A percentile compares a stretch with the other conserved stretches of the same genome.
phyloP scores from a whole-genome alignment of 1,139 yeast species.

The Suhomyces bribrorum region DNA sequence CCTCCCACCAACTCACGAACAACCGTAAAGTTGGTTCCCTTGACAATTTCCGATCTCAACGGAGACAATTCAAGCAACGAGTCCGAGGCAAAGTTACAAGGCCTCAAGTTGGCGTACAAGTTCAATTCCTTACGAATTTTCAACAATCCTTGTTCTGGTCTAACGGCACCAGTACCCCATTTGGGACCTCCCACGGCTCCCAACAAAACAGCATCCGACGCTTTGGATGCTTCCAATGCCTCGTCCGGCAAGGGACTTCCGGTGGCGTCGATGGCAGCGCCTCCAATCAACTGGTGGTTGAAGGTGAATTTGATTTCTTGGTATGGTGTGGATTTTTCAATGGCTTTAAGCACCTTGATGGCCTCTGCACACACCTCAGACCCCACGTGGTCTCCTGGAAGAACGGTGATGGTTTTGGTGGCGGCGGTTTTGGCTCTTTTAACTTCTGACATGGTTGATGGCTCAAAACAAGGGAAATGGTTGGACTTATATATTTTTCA shows the following conservation, averaged over 20 bases:
- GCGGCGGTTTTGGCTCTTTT: conserved; percentile 16
- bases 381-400: conserved; percentile 98
- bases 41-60: conserved; percentile 76
- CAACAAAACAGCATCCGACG: conserved; percentile 86
- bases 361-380: conserved; percentile 89
- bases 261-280: conserved; percentile 97
- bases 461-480: not conserved
- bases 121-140: conserved; percentile 92
- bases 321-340: conserved; percentile 61
- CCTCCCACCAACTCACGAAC: conserved; percentile 98
- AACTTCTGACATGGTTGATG: conserved; percentile 3
- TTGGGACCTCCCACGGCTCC: conserved; percentile 99
- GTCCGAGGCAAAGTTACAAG: conserved; percentile 93
- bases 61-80: conserved; percentile 84
- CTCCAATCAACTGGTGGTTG: conserved; percentile 86
- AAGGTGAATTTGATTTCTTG: conserved; percentile 66
- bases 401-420: conserved; percentile 72
- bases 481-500: conserved; percentile 4
- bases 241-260: conserved; percentile 92
- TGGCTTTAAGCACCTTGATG: conserved; percentile 81
- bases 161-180: conserved; percentile 92
- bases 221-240: conserved; percentile 80
- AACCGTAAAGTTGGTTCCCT: conserved; percentile 87
- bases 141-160: conserved; percentile 96
- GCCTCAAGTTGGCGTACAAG: conserved; percentile 93